Percentiles rank a stretch among this genome's conserved stretches.
Conservation (phyloP, 140 eudicot species). For the Bidens hawaiensis region DNA sequence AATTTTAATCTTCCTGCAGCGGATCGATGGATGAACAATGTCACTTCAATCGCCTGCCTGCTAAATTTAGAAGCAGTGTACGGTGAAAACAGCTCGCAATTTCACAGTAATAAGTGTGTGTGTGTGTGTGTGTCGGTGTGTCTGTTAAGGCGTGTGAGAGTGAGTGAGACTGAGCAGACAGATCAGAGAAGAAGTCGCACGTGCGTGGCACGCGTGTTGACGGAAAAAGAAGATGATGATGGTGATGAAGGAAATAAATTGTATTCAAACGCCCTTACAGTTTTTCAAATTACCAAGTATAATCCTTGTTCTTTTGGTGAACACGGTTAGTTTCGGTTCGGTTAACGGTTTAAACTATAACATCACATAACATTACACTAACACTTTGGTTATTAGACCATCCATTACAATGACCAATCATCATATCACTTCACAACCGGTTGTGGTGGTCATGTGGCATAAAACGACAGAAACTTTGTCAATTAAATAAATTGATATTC, state of each 20-base stretch:
- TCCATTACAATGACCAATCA: too few relatives aligned
- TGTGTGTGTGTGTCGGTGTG: slow-evolving; percentile 1
- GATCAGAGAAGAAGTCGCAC: slow-evolving; percentile 4
- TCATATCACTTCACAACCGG: too few relatives aligned
- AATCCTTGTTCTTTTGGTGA: too few relatives aligned
- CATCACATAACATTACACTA: too few relatives aligned
- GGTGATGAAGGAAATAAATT: not conserved
- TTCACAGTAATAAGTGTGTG: slow-evolving; percentile 1
- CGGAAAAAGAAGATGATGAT: slow-evolving; percentile 12
- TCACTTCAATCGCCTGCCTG: not conserved
- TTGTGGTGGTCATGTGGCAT: too few relatives aligned
- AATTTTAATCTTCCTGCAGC: not conserved
- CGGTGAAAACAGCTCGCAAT: slow-evolving; percentile 2
- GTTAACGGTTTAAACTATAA: too few relatives aligned
- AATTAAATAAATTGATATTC: too few relatives aligned
- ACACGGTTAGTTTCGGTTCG: too few relatives aligned
- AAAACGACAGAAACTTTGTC: too few relatives aligned
- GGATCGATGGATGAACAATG: slow-evolving; percentile 22
- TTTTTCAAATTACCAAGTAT: not conserved
- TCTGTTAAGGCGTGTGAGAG: slow-evolving; percentile 4
- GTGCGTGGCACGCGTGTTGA: slow-evolving; percentile 18
- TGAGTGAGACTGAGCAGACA: slow-evolving; percentile 9
- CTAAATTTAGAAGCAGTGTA: slow-evolving; percentile 5
- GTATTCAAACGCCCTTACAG: not conserved
- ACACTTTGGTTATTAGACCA: too few relatives aligned